Base-by-base conservation (phyloP, 805 yeast genomes). In the Pichia paraexigua region DNA sequence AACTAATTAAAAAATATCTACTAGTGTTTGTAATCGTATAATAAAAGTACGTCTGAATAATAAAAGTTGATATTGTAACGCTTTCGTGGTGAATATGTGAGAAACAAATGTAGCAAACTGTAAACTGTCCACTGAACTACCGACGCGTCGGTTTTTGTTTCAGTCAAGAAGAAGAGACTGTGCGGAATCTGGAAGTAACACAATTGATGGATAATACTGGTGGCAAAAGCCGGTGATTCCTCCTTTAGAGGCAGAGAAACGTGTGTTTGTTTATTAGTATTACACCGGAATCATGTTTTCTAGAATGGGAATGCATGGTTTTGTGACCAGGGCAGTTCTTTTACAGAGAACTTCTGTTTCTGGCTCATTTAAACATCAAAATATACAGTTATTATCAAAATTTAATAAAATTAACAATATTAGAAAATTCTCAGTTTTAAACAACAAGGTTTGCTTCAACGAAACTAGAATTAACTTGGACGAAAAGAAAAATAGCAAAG, bases 391-490 rank as follows among this genome's bases (percentile, higher is more conserved):
- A n/a, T n/a, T n/a, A 35, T 17, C 3, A 8, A 35, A n/a, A 35
- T 35, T 2, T 20, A 35, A 24, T 24, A 41, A 41, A 22, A 2
- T 22, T 11, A 24, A 41, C 12, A 11, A 17, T 15, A 12, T 20
- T 21, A 32, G 32, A 15, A 44, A 56, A 32, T 61, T 61, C 41
- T 59, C 63, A 3, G 27, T 53, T 3, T 17, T 55, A 7, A 59
- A 57, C 43, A 59, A 52, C 32, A 45, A 35, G 17, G 7, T 55
- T 9, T 37, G 44, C 8, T 59, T 63, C 46, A 57, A 47, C 41
- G 41, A 55, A 27, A 45, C 62, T 0, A 53, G 24, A 25, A 17
- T n/a, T 1, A 32, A 17, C 2, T 47, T 56, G 20, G 45, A 59
- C 18, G 52, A 28, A 25, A 41, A 44, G 8, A 44, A 43, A n/a